Evolutionary conservation across 1,284 basidiomycete genomes (phyloP).

Genomic region (Boletus albobrunnescens): DNA sequence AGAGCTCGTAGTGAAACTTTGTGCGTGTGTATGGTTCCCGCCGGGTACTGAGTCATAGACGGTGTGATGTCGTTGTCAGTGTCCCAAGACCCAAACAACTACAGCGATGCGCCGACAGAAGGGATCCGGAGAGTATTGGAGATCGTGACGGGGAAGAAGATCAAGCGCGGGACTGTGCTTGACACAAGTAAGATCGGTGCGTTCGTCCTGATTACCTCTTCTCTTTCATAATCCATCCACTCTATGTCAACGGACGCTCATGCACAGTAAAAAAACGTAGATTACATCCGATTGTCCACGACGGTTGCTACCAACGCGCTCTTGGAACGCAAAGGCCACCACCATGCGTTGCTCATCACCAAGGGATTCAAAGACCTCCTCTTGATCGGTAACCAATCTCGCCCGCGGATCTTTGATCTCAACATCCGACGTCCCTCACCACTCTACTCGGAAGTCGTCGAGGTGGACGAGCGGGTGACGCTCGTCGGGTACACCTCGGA

Average conservation of each 20-base stretch:
- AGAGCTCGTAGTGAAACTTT: constrained; percentile 78
- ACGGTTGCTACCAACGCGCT: constrained; percentile 97
- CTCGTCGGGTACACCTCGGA: constrained; percentile 91
- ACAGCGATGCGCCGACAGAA: constrained; percentile 91
- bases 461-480: constrained; percentile 94
- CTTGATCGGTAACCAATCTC: constrained; percentile 88
- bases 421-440: constrained; percentile 78
- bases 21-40: constrained; percentile 38
- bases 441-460: constrained; percentile 78
- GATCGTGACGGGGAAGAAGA: constrained; percentile 61
- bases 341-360: constrained; percentile 89
- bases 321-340: constrained; percentile 89
- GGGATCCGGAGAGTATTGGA: constrained; percentile 91
- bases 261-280: constrained; percentile 38
- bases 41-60: too few relatives aligned
- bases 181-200: constrained; percentile 81
- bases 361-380: constrained; percentile 90
- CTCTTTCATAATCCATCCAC: too few relatives aligned
- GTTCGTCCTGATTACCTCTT: not conserved
- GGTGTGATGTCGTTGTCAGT: constrained; percentile 42
- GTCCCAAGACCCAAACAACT: constrained; percentile 84
- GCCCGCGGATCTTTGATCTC: constrained; percentile 86
- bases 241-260: not conserved
- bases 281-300: constrained; percentile 89
- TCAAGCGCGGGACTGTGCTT: constrained; percentile 64